Base-by-base conservation (phyloP, 768 basidiomycete genomes). In the Gelatoporia subvermispora region DNA sequence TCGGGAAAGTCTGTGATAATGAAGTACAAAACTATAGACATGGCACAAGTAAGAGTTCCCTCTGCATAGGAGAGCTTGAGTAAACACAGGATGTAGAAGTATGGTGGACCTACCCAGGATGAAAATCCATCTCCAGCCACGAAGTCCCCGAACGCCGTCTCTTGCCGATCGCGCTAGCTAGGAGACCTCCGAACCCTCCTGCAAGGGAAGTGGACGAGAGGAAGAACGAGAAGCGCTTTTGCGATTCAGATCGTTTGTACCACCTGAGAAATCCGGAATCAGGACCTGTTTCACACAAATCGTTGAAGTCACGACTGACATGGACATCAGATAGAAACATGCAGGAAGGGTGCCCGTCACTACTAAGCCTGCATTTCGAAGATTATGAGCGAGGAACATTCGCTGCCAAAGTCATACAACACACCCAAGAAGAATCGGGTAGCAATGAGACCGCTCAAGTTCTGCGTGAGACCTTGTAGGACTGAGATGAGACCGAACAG, bases 191-290 rank as follows among this genome's bases (percentile, higher is more conserved):
- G 51, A 68, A 68, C 13, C 59, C 66, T 31, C 73, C 74, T 4
- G 73, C 66, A 34, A 69, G 61, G 1, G 73, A 74, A 3, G 59
- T 63, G 9, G 67, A 68, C 10, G 60, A 61, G 60, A 71, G 71
- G 64, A 71, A 71, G 63, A 69, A 64, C 28, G 64, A 58, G 50
- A 61, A 65, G 4, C 64, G 56, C 43, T 64, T 65, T 50, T 67
- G 65, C 34, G 66, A 60, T 48, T 71, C 71, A 34, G 61, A 56
- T 15, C 66, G 60, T 20, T 64, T 63, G 58, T 71, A 71, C 67
- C 68, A 70, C 57, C 61, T 64, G 67, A 64, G 68, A 55, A 46
- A 63, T 62, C 50, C 65, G 66, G 50, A 60, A 60, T 46, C 60
- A 64, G n/a, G 58, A 9, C 4, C 38, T 7, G 15, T 17, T 1